Conservation (phyloP, 164 flowering plant species). For the Hamamelis virginiana region DNA sequence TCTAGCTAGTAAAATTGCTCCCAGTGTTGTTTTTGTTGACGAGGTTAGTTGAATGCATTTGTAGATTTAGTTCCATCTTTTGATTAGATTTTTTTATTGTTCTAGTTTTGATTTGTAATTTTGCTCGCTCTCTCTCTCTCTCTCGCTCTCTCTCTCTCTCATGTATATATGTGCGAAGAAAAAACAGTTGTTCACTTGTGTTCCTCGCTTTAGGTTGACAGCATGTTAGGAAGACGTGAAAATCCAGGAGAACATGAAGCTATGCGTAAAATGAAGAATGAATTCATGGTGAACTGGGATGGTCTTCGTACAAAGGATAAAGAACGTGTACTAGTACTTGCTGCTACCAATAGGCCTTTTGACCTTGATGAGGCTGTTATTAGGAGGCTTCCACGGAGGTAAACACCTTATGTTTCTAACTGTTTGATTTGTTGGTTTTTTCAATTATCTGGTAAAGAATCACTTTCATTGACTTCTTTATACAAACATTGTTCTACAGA, state of each 20-base stretch:
- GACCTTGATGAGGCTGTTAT: conserved; percentile 91
- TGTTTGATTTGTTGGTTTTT: neutral
- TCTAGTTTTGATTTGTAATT: neutral
- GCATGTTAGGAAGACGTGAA: conserved; percentile 82
- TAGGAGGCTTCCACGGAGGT: conserved; percentile 93
- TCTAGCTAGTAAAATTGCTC: conserved; percentile 73
- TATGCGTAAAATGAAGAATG: conserved; percentile 87
- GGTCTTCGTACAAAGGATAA: conserved; percentile 87
- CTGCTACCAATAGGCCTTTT: conserved; percentile 97
- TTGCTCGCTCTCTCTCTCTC: neutral
- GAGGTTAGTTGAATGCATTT: conserved; percentile 48
- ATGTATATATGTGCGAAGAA: neutral
- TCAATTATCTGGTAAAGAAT: neutral
- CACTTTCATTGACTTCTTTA: neutral
- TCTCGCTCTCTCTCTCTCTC: neutral
- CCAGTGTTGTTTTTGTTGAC: conserved; percentile 77
- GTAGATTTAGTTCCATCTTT: neutral
- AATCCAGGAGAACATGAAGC: conserved; percentile 86
- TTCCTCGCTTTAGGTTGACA: conserved; percentile 56
- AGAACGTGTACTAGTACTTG: conserved; percentile 92
- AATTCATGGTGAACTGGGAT: conserved; percentile 89
- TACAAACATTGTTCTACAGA: conserved; percentile 37
- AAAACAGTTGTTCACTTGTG: neutral
- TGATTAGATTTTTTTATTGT: neutral
- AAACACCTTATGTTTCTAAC: neutral